Base-by-base conservation (phyloP, 2,329 filamentous ascomycete species). In the Beauveria sp. region DNA sequence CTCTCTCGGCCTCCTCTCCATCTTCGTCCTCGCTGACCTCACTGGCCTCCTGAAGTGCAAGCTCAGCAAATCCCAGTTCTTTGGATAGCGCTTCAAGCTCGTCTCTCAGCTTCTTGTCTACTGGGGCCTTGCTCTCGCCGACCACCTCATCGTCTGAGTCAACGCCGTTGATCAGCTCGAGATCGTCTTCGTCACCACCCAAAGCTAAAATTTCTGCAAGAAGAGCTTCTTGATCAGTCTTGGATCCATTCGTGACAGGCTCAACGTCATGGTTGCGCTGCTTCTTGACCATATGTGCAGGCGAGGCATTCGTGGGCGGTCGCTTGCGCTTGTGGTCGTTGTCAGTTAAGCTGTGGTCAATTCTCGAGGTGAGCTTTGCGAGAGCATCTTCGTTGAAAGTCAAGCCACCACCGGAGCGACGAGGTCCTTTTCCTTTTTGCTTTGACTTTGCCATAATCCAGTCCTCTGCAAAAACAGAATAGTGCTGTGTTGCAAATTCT, bases 191-290 rank as follows among this genome's bases (percentile, higher is more conserved):
- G 58, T 87, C 84, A 16, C 86, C 86, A 3, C 86, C 86, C 1
- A 89, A 75, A 16, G 83, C 84, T 65, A 80, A 77, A 64, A 89
- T 89, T 68, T 89, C 86, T 61, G 84, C 80, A 8, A 89, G 73
- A 5, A 89, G 74, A 14, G 72, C 70, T 38, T 75, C 74, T n/a
- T 71, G 66, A 24, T 71, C 71, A 26, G 71, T 68, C 12, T 70
- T 55, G 16, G 51, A 43, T 16, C 34, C 34, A n/a, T 43, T 66
- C 66, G 69, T 73, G 52, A 66, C 62, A 28, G 58, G 65, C 26
- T 63, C 54, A 9, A 63, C 66, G 18, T 69, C 67, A 1, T 67
- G 68, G 53, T 73, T 74, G 62, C 72, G 73, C 64, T 73, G 76
- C 65, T 74, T 73, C 63, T 76, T 75, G 63, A 70, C 67, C 60